Conservation (phyloP, 2,329 filamentous ascomycete species). For the Cladosporium oxysporum region DNA sequence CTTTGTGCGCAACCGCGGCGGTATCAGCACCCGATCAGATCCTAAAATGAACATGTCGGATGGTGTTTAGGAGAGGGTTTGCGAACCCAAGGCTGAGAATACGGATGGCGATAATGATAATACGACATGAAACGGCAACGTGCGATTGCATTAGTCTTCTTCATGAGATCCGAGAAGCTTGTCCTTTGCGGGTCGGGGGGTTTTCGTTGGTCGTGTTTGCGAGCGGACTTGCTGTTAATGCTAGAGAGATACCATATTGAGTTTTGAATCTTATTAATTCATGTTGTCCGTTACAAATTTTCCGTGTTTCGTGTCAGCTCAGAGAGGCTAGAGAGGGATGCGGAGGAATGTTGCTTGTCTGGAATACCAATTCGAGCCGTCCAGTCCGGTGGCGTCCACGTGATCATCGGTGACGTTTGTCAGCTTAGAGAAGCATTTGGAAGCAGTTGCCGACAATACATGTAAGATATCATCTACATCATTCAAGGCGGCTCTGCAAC, state of each 20-base stretch:
- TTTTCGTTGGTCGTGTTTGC: neutral
- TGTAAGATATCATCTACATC: slow-evolving; percentile 19
- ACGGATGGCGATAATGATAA: neutral
- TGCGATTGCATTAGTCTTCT: slow-evolving; percentile 4
- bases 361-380: too few relatives aligned
- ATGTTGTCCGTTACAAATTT: neutral
- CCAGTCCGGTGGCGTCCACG: slow-evolving; percentile 3
- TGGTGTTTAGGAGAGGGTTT: slow-evolving; percentile 35
- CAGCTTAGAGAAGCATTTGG: slow-evolving; percentile 14
- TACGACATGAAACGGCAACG: slow-evolving; percentile 7
- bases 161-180: neutral
- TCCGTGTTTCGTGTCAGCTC: neutral
- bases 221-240: neutral
- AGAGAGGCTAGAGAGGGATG: too few relatives aligned
- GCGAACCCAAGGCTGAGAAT: neutral
- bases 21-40: slow-evolving; percentile 23
- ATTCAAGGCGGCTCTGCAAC: neutral
- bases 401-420: slow-evolving; percentile 11
- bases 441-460: neutral
- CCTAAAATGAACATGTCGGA: slow-evolving; percentile 42
- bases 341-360: neutral
- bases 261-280: neutral
- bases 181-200: neutral
- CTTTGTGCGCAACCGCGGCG: slow-evolving; percentile 44
- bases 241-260: neutral